These are phyloP conservation scores for Penstemon newberryi DNA, from an alignment of 257 asterid genomes.

Conservation along the genomic window DNA sequence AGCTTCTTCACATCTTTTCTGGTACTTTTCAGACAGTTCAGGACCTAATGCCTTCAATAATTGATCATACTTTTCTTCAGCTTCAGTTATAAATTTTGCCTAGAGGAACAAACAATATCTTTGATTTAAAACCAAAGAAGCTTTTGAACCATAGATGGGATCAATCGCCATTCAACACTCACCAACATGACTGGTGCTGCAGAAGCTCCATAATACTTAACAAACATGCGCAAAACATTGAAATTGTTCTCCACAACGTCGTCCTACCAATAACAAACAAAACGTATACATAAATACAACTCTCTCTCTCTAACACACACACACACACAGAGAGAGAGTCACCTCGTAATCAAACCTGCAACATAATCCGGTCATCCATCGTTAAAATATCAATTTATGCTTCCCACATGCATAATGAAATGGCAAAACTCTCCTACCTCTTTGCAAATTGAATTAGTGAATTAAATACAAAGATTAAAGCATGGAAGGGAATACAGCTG, in stretches of 20 bases:
- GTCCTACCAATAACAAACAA: conserved; percentile 42
- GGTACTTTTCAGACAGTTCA: conserved; percentile 52
- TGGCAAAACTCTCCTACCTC: conserved; percentile 9
- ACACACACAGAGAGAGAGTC: conserved; percentile 20
- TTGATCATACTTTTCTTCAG: conserved; percentile 65
- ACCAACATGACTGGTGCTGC: conserved; percentile 82
- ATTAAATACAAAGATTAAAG: neutral
- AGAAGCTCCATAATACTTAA: conserved; percentile 71
- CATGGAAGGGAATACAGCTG: neutral
- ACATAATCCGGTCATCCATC: conserved; percentile 36
- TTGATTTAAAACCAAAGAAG: neutral
- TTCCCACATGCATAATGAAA: conserved; percentile 44
- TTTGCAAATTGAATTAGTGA: neutral
- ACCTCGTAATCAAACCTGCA: conserved; percentile 95
- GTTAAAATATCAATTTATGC: conserved; percentile 32
- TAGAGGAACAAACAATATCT: conserved; percentile 23
- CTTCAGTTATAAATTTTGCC: conserved; percentile 76
- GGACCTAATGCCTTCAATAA: conserved; percentile 59
- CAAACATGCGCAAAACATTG: conserved; percentile 88
- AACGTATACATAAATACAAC: neutral
- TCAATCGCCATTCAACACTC: conserved; percentile 30
- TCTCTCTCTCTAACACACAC: too few species aligned
- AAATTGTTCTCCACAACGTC: conserved; percentile 76
- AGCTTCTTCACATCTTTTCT: conserved; percentile 88
- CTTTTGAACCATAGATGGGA: neutral